Evolutionary conservation across 2,329 filamentous ascomycete species (phyloP).

Genomic region (Penicillium sp.): DNA sequence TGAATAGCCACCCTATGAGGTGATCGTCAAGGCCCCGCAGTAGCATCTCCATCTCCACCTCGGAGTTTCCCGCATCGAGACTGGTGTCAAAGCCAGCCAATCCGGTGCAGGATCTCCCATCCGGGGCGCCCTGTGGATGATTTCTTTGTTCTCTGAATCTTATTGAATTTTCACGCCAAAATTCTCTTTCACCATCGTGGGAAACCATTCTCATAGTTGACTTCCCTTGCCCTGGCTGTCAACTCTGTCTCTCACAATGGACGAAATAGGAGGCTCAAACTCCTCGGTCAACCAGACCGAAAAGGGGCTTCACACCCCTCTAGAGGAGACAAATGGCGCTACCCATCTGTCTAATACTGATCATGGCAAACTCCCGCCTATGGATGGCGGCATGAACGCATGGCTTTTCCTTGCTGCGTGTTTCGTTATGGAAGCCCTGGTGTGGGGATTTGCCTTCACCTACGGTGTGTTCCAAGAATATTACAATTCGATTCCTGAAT

Average conservation of each 20-base stretch:
- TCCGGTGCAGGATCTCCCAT: background rate
- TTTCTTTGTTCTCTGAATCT: background rate
- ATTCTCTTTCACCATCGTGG: background rate
- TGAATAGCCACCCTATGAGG: background rate
- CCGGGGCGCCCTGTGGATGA: background rate
- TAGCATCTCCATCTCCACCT: background rate
- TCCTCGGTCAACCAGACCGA: background rate
- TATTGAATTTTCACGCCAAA: background rate
- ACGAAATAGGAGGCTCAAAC: background rate
- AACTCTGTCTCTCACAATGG: background rate
- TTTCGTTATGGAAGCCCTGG: conserved; percentile 54
- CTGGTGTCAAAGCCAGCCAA: background rate
- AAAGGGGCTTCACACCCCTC: background rate
- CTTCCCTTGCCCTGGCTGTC: background rate
- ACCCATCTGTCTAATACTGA: background rate
- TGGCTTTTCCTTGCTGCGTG: conserved; percentile 52
- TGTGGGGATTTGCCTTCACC: conserved; percentile 47
- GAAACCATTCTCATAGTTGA: background rate
- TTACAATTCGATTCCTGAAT: conserved; percentile 19
- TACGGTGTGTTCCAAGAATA: conserved; percentile 26
- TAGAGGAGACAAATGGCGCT: background rate
- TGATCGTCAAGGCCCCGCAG: background rate
- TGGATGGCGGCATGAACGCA: conserved; percentile 41
- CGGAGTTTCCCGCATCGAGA: background rate
- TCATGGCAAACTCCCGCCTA: conserved; percentile 26